phyloP scores from a whole-genome alignment of 805 yeast species.

The Pachysolen tannophilus region DNA sequence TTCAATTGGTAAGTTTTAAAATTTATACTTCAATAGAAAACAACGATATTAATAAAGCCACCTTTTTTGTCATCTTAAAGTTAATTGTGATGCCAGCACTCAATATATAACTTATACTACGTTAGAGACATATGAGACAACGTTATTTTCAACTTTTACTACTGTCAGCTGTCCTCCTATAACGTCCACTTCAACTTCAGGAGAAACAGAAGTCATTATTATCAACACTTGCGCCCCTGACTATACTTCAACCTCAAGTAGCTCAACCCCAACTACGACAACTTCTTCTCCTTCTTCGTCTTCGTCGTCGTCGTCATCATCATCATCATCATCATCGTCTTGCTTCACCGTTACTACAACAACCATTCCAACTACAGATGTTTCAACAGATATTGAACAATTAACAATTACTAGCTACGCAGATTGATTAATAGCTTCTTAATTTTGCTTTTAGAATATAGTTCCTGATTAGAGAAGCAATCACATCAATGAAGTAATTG shows the following conservation, averaged over 20 bases:
- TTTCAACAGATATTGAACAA: not conserved
- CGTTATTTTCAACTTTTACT: constrained; percentile 5
- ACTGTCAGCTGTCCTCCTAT: constrained; percentile 3
- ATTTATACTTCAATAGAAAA: not conserved
- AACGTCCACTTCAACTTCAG: constrained; percentile 3
- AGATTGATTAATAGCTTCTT: too few relatives aligned
- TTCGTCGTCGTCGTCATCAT: too few relatives aligned
- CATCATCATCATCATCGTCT: too few relatives aligned
- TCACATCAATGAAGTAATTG: too few relatives aligned
- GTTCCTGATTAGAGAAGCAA: too few relatives aligned
- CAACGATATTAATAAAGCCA: not conserved
- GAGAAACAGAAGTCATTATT: not conserved
- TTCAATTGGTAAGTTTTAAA: not conserved
- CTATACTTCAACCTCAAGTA: too few relatives aligned
- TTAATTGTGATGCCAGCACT: not conserved
- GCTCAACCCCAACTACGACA: too few relatives aligned
- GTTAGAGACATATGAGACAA: constrained; percentile 2
- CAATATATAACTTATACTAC: constrained; percentile 4
- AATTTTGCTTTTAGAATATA: too few relatives aligned
- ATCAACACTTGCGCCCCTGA: constrained; percentile 8
- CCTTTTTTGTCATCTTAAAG: not conserved
- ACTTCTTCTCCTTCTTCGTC: too few relatives aligned
- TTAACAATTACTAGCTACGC: too few relatives aligned
- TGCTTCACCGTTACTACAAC: constrained; percentile 2
- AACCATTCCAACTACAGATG: constrained; percentile 1